phyloP scores from a whole-genome alignment of 1,139 yeast species.

The Yarrowia galli region DNA sequence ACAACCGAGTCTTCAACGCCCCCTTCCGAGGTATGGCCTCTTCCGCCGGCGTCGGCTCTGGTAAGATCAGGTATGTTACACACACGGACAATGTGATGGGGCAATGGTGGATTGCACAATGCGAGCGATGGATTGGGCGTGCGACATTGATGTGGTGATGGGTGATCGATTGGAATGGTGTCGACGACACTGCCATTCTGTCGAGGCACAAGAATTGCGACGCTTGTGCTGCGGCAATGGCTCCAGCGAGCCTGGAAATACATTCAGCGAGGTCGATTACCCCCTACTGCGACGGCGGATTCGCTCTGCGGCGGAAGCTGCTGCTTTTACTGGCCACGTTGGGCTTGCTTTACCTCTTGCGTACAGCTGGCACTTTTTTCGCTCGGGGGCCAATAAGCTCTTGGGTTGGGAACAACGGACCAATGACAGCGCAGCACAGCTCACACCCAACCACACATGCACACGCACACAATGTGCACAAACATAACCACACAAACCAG shows the following conservation, averaged over 20 bases:
- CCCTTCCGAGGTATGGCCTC: slow-evolving; percentile 75
- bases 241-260: slow-evolving; percentile 8
- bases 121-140: neutral
- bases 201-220: slow-evolving; percentile 6
- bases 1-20: slow-evolving; percentile 60
- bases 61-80: slow-evolving; percentile 85
- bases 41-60: slow-evolving; percentile 80
- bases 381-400: slow-evolving; percentile 36
- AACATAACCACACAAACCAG: slow-evolving; percentile 2
- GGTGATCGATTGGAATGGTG: neutral
- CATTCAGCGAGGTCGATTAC: slow-evolving; percentile 3
- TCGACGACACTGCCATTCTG: neutral
- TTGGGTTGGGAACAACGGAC: slow-evolving; percentile 17
- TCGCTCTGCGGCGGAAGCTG: neutral
- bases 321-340: neutral
- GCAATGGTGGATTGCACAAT: slow-evolving; percentile 5
- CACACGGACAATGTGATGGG: slow-evolving; percentile 17
- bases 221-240: slow-evolving; percentile 18
- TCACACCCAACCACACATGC: slow-evolving; percentile 19
- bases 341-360: neutral
- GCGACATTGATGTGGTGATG: neutral
- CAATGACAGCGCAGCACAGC: slow-evolving; percentile 36
- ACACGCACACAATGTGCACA: neutral
- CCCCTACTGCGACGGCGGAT: neutral
- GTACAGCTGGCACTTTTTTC: slow-evolving; percentile 24